Base-by-base conservation (phyloP, 371 early-diverging fungal species). In the Mucor irregularis region DNA sequence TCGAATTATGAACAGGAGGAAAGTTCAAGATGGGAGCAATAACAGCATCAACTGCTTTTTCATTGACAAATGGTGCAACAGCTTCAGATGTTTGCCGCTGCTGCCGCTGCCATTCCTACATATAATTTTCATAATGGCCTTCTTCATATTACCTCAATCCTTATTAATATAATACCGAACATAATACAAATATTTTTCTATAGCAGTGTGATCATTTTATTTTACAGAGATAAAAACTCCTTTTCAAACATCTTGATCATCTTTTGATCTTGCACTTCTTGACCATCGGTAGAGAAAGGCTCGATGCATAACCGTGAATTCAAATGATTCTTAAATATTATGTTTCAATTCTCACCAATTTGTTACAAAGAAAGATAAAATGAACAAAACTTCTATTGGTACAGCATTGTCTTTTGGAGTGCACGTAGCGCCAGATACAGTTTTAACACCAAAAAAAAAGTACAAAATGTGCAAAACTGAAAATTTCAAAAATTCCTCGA, bases 361-460 rank as follows among this genome's bases (percentile, higher is more conserved):
- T 89, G 89, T 56, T 86, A 85, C 55, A 89, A 89, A 64, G 87
- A 88, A 11, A 89, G 89, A 49, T 79, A 88, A 14, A 7, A 7
- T 39, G 5, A 21, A 14, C 17, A 6, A 17, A 3, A 21, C n/a
- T 4, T 43, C 31, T 42, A 8, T 28, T 5, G 4, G 40, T 7
- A 19, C 6, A n/a, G n/a, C n/a, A n/a, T n/a, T n/a, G n/a, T n/a
- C n/a, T n/a, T n/a, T n/a, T n/a, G n/a, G n/a, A n/a, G n/a, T n/a
- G n/a, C n/a, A n/a, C n/a, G n/a, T n/a, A n/a, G n/a, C n/a, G n/a
- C n/a, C n/a, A n/a, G n/a, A n/a, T n/a, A n/a, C n/a, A n/a, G n/a
- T n/a, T n/a, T n/a, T n/a, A n/a, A n/a, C n/a, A n/a, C n/a, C n/a
- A n/a, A n/a, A n/a, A n/a, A n/a, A n/a, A n/a, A n/a, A n/a, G n/a